These are phyloP conservation scores for Stereum hirsutum DNA, from an alignment of 1,284 basidiomycete genomes.

Conservation along the genomic window DNA sequence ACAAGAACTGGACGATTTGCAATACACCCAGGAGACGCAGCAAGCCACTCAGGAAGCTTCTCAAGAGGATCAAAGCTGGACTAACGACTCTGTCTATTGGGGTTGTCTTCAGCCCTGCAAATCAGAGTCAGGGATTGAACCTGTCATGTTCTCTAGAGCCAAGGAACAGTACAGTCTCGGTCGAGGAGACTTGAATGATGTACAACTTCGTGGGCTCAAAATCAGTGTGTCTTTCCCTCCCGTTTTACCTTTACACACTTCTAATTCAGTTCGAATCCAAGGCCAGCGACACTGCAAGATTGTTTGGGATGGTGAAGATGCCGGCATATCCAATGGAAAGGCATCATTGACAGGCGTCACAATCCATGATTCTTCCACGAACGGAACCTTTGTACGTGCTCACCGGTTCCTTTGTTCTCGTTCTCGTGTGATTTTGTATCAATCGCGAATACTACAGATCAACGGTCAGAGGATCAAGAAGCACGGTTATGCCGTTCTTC, in stretches of 20 bases:
- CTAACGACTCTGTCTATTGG: background rate
- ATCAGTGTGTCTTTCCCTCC: slow-evolving; percentile 59
- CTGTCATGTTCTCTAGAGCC: background rate
- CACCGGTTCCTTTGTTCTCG: slow-evolving; percentile 3
- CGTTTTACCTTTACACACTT: too few relatives aligned
- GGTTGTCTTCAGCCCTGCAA: background rate
- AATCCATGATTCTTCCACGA: slow-evolving; percentile 69
- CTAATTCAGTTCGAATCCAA: slow-evolving; percentile 7
- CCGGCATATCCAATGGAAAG: slow-evolving; percentile 13
- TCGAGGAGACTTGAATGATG: slow-evolving; percentile 40
- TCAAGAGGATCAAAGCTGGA: background rate
- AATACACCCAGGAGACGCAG: slow-evolving; percentile 21
- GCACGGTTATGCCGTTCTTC: slow-evolving; percentile 46
- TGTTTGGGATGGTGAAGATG: slow-evolving; percentile 57
- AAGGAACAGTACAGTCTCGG: slow-evolving; percentile 29
- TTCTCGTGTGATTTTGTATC: background rate
- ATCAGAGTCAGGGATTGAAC: too few relatives aligned
- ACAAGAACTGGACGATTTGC: too few relatives aligned
- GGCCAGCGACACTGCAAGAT: slow-evolving; percentile 45
- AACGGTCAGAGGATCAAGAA: slow-evolving; percentile 60
- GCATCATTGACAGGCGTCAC: slow-evolving; percentile 40
- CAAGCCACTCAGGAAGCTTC: background rate
- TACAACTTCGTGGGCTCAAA: slow-evolving; percentile 55
- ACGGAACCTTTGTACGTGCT: slow-evolving; percentile 75
- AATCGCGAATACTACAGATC: slow-evolving; percentile 44